Percentiles rank a stretch among this genome's conserved stretches.
Conservation (phyloP, 805 yeast species). For the Blastobotrys americana region DNA sequence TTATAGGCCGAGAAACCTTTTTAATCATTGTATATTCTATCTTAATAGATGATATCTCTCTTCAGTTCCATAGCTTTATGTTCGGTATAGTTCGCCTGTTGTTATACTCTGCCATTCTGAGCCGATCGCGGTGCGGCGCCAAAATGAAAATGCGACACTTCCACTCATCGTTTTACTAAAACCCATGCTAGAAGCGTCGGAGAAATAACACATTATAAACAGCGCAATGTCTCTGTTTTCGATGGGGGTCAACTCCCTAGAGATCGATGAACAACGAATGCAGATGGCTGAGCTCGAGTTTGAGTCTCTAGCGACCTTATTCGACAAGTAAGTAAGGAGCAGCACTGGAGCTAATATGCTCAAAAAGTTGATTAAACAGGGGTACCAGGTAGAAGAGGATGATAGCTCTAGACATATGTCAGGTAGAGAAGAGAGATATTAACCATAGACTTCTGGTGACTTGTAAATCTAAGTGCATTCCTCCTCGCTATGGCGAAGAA, state of each 20-base stretch:
- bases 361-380: neutral
- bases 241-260: slow-evolving; percentile 26
- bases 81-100: too few species aligned
- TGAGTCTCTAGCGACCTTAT: slow-evolving; percentile 27
- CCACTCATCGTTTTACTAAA: too few species aligned
- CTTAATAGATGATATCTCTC: too few species aligned
- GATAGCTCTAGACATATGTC: too few species aligned
- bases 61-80: too few species aligned
- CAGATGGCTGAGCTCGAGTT: slow-evolving; percentile 31
- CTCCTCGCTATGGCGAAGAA: slow-evolving; percentile 76
- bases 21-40: too few species aligned
- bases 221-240: slow-evolving; percentile 29
- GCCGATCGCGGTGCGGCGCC: too few species aligned
- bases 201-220: too few species aligned
- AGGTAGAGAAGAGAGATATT: neutral
- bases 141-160: too few species aligned
- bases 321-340: slow-evolving; percentile 21
- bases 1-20: too few species aligned
- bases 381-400: neutral
- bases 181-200: too few species aligned
- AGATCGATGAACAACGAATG: slow-evolving; percentile 27
- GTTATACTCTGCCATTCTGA: too few species aligned
- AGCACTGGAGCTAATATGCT: neutral
- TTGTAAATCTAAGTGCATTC: slow-evolving; percentile 73
- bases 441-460: slow-evolving; percentile 42